Percentiles rank a stretch among this genome's conserved stretches.
These are phyloP conservation scores for Xerocomus spinulosus DNA, from an alignment of 768 basidiomycete genomes.

Conservation along the genomic window DNA sequence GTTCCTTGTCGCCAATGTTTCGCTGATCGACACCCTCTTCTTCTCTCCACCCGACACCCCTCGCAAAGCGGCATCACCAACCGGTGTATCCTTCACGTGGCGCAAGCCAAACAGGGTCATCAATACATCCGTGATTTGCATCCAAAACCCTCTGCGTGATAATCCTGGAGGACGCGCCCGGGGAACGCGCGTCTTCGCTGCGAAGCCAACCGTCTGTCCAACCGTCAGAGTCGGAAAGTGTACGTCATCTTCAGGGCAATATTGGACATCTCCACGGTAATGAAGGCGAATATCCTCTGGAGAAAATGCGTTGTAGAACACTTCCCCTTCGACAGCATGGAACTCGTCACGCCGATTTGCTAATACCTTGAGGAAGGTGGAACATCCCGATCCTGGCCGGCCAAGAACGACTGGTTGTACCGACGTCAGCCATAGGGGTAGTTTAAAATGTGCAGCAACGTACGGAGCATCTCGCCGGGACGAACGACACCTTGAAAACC, in stretches of 20 bases:
- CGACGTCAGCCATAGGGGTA: background rate
- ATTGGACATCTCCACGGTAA: conserved; percentile 77
- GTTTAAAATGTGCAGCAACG: conserved; percentile 26
- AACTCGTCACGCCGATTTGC: conserved; percentile 72
- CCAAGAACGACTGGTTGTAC: conserved; percentile 74
- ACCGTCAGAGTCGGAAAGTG: conserved; percentile 56
- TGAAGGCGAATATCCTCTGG: conserved; percentile 57
- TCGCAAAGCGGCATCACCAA: conserved; percentile 76
- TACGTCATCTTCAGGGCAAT: conserved; percentile 44
- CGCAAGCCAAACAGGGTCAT: conserved; percentile 72
- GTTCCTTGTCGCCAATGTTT: conserved; percentile 66
- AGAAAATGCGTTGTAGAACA: conserved; percentile 72
- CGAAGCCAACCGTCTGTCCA: conserved; percentile 67
- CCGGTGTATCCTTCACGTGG: conserved; percentile 66
- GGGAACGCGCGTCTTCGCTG: conserved; percentile 65
- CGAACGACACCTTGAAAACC: conserved; percentile 54
- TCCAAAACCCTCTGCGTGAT: conserved; percentile 32
- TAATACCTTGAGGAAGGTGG: conserved; percentile 76
- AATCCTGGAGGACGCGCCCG: conserved; percentile 42
- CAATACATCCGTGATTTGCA: conserved; percentile 40
- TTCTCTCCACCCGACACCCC: conserved; percentile 76
- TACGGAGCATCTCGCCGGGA: conserved; percentile 68
- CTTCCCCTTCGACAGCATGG: conserved; percentile 60
- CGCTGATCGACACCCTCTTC: conserved; percentile 79
- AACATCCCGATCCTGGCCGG: conserved; percentile 81